Evolutionary conservation across 192 early-diverging fungal genomes (phyloP).

Genomic region (Powellomyces hirtus): DNA sequence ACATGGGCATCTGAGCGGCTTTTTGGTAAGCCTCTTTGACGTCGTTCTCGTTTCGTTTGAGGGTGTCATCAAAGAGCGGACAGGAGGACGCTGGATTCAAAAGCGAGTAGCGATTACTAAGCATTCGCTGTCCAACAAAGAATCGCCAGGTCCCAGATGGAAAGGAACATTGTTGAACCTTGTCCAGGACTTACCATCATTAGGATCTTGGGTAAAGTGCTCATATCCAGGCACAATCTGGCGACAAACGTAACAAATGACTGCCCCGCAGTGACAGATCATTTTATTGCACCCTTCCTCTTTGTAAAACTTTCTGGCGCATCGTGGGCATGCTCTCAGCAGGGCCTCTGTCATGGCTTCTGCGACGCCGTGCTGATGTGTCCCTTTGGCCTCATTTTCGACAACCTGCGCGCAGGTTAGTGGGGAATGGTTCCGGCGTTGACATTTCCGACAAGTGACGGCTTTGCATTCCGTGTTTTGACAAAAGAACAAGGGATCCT

Average conservation of each 20-base stretch:
- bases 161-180: no score
- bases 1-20: no score
- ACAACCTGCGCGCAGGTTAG: slow-evolving; percentile 45
- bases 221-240: slow-evolving; percentile 50
- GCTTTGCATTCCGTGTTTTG: slow-evolving; percentile 37
- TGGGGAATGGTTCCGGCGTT: slow-evolving; percentile 50
- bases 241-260: slow-evolving; percentile 51
- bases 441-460: slow-evolving; percentile 51
- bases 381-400: slow-evolving; percentile 42
- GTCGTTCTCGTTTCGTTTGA: slow-evolving; percentile 42
- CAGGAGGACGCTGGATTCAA: slow-evolving; percentile 28
- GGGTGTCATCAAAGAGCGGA: slow-evolving; percentile 49
- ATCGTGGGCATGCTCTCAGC: slow-evolving; percentile 53
- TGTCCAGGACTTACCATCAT: no score
- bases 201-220: slow-evolving; percentile 45
- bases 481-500: slow-evolving; percentile 55
- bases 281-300: slow-evolving; percentile 55
- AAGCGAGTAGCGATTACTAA: no score
- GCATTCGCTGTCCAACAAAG: no score
- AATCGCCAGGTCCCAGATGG: no score
- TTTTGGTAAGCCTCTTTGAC: no score
- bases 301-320: slow-evolving; percentile 45
- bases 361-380: slow-evolving; percentile 49
- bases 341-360: slow-evolving; percentile 59
- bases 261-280: slow-evolving; percentile 48